Evolutionary conservation across 2,329 filamentous ascomycete genomes (phyloP).

Genomic region (Calonectria henricotiae): DNA sequence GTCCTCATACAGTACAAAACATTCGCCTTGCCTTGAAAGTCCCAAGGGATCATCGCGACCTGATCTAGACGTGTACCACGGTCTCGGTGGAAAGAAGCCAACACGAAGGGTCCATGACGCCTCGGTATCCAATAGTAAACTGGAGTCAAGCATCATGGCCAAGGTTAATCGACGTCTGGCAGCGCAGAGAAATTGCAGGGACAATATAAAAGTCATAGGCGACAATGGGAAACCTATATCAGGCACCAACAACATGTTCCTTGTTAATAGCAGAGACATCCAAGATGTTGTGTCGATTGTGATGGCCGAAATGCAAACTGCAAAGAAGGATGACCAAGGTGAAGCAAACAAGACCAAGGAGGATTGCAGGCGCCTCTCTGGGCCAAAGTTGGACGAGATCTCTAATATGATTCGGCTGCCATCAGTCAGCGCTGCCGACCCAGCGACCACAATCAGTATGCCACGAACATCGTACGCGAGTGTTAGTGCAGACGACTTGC

Average conservation of each 20-base stretch:
- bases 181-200: conserved; percentile 38
- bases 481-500: conserved; percentile 45
- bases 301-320: conserved; percentile 41
- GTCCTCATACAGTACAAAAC: conserved; percentile 8
- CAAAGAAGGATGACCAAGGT: background rate
- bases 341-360: conserved; percentile 33
- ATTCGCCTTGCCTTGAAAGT: conserved; percentile 4
- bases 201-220: conserved; percentile 41
- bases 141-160: conserved; percentile 31
- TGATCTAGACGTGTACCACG: no score
- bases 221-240: conserved; percentile 37
- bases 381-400: conserved; percentile 46
- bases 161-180: conserved; percentile 48
- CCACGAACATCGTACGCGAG: conserved; percentile 55
- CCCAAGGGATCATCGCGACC: background rate
- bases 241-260: conserved; percentile 43
- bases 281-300: conserved; percentile 48
- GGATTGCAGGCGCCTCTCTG: conserved; percentile 29
- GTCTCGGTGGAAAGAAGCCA: background rate
- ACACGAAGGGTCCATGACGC: background rate
- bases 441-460: conserved; percentile 57
- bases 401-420: conserved; percentile 50
- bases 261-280: conserved; percentile 48
- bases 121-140: conserved; percentile 4
- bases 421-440: conserved; percentile 49